These are phyloP conservation scores for Trifolium dubium DNA, from an alignment of 306 rosid species.

Conservation along the genomic window DNA sequence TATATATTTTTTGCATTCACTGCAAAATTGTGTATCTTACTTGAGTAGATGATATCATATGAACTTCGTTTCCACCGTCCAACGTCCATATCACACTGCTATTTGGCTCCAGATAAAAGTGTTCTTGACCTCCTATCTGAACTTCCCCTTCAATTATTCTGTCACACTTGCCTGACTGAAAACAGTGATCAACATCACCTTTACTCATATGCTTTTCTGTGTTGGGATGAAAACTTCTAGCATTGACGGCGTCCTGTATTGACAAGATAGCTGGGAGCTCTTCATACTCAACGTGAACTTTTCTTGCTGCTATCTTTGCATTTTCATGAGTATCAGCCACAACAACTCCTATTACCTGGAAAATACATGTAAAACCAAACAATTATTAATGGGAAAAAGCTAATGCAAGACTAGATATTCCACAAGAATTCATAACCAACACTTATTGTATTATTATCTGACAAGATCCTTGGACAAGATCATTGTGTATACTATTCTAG, in stretches of 20 bases:
- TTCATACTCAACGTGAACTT: slow-evolving; percentile 74
- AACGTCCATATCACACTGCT: slow-evolving; percentile 83
- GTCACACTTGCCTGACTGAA: slow-evolving; percentile 79
- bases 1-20: slow-evolving; percentile 17
- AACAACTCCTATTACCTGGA: slow-evolving; percentile 85
- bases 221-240: slow-evolving; percentile 79
- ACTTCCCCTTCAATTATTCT: slow-evolving; percentile 84
- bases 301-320: slow-evolving; percentile 78
- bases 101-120: slow-evolving; percentile 92
- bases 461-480: slow-evolving; percentile 19
- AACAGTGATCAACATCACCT: slow-evolving; percentile 85
- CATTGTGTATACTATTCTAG: too few species aligned
- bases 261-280: slow-evolving; percentile 87
- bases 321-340: slow-evolving; percentile 97
- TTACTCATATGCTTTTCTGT: slow-evolving; percentile 67
- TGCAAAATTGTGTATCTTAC: slow-evolving; percentile 55
- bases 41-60: slow-evolving; percentile 95
- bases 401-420: slow-evolving; percentile 36
- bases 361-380: slow-evolving; percentile 33
- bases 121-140: slow-evolving; percentile 95
- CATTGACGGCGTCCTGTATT: slow-evolving; percentile 81
- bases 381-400: slow-evolving; percentile 31
- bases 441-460: slow-evolving; percentile 24
- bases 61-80: slow-evolving; percentile 95
- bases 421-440: slow-evolving; percentile 21